Evolutionary conservation across 2,329 filamentous ascomycete species (phyloP).

Genomic region (Apiospora aurea): DNA sequence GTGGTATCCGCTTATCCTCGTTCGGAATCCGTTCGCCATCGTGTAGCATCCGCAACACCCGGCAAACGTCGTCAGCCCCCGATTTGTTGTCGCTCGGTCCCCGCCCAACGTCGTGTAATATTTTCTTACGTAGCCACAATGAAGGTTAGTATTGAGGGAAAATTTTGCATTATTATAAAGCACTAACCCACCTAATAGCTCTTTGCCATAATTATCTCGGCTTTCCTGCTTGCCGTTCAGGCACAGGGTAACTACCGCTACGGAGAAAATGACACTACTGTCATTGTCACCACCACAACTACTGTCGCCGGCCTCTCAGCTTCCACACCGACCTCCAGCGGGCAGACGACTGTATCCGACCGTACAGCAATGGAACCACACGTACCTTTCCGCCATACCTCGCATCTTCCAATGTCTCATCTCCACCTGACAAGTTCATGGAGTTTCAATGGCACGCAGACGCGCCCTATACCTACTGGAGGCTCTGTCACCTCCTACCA

Average conservation of each 20-base stretch:
- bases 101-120: not conserved
- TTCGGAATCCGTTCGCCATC: not conserved
- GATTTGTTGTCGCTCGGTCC: not conserved
- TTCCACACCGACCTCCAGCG: not conserved
- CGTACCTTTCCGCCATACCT: not conserved
- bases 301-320: not conserved
- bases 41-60: not conserved
- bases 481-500: not conserved
- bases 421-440: not conserved
- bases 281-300: not conserved
- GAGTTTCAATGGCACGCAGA: not conserved
- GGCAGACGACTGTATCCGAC: too few species aligned
- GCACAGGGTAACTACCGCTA: not conserved
- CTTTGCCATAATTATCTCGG: not conserved
- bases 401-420: not conserved
- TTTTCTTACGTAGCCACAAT: not conserved
- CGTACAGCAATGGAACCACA: not conserved
- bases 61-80: not conserved
- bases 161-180: too few species aligned
- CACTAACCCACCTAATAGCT: not conserved
- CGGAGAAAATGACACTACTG: not conserved
- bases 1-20: not conserved
- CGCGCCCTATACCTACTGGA: not conserved
- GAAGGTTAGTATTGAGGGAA: not conserved
- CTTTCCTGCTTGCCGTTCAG: conserved; percentile 4